These are phyloP conservation scores for Monoraphidium neglectum DNA, from an alignment of 139 green algal species.

Conservation along the genomic window DNA sequence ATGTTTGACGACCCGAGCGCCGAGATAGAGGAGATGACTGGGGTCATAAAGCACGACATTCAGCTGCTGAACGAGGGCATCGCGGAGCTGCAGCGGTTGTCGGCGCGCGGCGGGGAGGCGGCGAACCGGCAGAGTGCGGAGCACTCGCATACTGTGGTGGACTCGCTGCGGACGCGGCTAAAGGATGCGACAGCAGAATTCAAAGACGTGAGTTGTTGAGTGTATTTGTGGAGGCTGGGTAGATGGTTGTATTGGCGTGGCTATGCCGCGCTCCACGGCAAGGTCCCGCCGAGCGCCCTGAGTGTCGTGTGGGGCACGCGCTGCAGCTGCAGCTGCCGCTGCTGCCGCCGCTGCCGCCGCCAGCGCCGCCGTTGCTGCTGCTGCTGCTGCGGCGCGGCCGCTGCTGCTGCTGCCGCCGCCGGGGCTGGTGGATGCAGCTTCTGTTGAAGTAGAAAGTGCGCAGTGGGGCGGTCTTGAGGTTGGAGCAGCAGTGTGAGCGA, in stretches of 20 bases:
- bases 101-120: slow-evolving; percentile 26
- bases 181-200: slow-evolving; percentile 91
- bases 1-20: slow-evolving; percentile 96
- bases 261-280: background rate
- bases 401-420: too few species aligned
- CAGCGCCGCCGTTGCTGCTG: too few species aligned
- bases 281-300: too few species aligned
- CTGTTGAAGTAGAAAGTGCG: too few species aligned
- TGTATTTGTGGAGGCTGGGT: background rate
- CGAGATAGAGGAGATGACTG: slow-evolving; percentile 94
- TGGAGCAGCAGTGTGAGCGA: too few species aligned
- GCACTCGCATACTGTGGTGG: slow-evolving; percentile 90
- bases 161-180: slow-evolving; percentile 78
- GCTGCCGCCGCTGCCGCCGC: too few species aligned
- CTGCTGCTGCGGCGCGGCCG: too few species aligned
- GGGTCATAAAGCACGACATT: slow-evolving; percentile 93
- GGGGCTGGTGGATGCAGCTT: too few species aligned
- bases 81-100: slow-evolving; percentile 66
- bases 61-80: slow-evolving; percentile 77
- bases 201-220: slow-evolving; percentile 80
- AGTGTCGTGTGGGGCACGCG: too few species aligned
- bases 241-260: background rate
- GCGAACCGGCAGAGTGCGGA: slow-evolving; percentile 81
- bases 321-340: too few species aligned
- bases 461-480: too few species aligned